These are phyloP conservation scores for Hymenoscyphus fraxineus DNA, from an alignment of 2,329 filamentous ascomycete genomes.

Conservation along the genomic window DNA sequence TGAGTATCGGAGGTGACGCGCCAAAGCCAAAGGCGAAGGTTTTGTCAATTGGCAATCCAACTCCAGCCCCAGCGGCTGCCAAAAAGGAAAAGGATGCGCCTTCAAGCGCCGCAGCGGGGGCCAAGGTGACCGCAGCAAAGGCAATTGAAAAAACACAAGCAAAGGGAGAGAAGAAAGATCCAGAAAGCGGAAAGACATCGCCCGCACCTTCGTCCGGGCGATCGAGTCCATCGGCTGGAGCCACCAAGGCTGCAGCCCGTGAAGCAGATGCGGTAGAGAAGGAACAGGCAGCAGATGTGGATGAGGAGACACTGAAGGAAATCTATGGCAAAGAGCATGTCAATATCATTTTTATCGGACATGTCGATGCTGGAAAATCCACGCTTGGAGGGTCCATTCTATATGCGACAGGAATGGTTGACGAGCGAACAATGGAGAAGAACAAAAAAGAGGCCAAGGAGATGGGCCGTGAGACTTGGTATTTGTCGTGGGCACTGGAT, in stretches of 20 bases:
- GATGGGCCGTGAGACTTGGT: constrained; percentile 95
- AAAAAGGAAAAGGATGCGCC: constrained; percentile 46
- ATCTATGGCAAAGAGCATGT: constrained; percentile 92
- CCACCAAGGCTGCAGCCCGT: constrained; percentile 52
- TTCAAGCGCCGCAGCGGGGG: constrained; percentile 60
- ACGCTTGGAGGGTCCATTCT: constrained; percentile 92
- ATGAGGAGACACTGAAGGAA: constrained; percentile 83
- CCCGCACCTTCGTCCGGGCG: constrained; percentile 80
- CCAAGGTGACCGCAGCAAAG: constrained; percentile 83
- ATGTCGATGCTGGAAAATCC: constrained; percentile 97
- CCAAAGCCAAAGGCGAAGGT: constrained; percentile 61
- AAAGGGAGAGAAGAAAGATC: constrained; percentile 38
- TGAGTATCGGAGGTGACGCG: constrained; percentile 59
- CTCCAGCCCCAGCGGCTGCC: constrained; percentile 42
- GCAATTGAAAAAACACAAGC: constrained; percentile 81
- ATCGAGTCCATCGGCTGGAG: constrained; percentile 67
- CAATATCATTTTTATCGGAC: constrained; percentile 96
- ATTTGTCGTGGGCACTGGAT: constrained; percentile 97
- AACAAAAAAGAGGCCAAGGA: constrained; percentile 97
- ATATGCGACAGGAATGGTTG: constrained; percentile 97
- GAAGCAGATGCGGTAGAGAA: constrained; percentile 81
- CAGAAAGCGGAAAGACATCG: constrained; percentile 68
- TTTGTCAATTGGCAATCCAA: constrained; percentile 65
- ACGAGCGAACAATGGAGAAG: constrained; percentile 96
- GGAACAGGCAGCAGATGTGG: constrained; percentile 64